Evolutionary conservation across 1,284 basidiomycete genomes (phyloP), one percentile per base, ranked within the genome.

Genomic region (Cutaneotrichosporon dermatis): DNA sequence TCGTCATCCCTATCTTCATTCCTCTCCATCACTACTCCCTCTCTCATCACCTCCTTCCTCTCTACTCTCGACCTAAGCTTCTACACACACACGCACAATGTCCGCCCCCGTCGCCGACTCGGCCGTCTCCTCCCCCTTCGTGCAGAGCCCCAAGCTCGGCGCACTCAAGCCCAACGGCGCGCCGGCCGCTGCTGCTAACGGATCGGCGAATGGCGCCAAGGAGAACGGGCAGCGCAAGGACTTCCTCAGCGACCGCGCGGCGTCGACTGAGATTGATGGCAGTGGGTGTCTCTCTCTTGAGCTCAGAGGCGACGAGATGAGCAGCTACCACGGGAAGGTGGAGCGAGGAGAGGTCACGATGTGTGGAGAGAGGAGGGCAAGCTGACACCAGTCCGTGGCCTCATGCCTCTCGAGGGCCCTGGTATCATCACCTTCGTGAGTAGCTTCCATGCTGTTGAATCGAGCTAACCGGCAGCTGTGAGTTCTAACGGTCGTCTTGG

Each of bases 361-460:
- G 8, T 7, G 15, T 16, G 43, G 45, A 34, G 45, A 10, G 45
- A 9, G 45, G 13, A 59, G 54, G 9, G 11, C 6, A 8, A n/a
- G 55, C 61, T 57, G 48, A 62, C 51, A 13, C 35, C 72, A 79
- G 83, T 85, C 62, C 81, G 83, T 50, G 79, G 80, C 1, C 83
- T 97, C 37, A 84, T 88, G 68, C 89, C 87, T 0, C 82, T 92
- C 48, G 93, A 97, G 77, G 78, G 79, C 16, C 90, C 91, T 0
- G 90, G 89, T 4, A 79, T 95, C 64, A 87, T 97, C 58, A 93
- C 91, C 13, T 82, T 96, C 60, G 84, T 92, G 53, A 65, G 76
- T 73, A 42, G 37, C 9, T 42, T 9, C 42, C 44, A 10, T 25
- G 25, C 25, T 4, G 35, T 16, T 55, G 45, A 44, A 44, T 7